Evolutionary conservation across 2,329 filamentous ascomycete genomes (phyloP).

Genomic region (Didymella pomorum): DNA sequence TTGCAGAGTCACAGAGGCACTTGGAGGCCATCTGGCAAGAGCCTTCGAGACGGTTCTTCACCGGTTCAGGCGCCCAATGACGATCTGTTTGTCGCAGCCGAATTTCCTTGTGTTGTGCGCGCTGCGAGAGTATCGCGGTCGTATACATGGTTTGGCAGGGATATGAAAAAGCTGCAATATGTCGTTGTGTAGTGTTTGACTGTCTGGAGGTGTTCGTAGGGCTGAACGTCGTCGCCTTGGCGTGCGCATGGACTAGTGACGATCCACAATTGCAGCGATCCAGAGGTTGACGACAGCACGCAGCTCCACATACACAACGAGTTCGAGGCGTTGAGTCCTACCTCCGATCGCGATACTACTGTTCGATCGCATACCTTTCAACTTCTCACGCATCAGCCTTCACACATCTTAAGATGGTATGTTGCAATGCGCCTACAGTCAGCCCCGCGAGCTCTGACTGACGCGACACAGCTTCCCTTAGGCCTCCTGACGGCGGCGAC

Average conservation of each 20-base stretch:
- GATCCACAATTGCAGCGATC: conserved; percentile 17
- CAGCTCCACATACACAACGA: conserved; percentile 1
- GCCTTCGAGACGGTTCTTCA: conserved; percentile 18
- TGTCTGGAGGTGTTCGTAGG: neutral
- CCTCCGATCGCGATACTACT: neutral
- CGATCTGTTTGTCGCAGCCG: conserved; percentile 1
- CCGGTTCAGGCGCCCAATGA: conserved; percentile 16
- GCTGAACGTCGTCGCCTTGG: conserved; percentile 5
- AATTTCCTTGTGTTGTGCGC: neutral
- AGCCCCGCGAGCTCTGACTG: conserved; percentile 12
- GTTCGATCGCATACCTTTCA: neutral
- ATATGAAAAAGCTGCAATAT: neutral
- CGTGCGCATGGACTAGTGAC: conserved; percentile 23
- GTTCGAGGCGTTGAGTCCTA: neutral
- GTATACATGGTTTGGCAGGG: neutral
- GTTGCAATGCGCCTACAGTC: conserved; percentile 18
- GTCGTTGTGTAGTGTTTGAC: neutral
- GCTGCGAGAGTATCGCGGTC: no score
- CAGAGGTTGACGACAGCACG: conserved; percentile 10
- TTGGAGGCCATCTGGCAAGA: conserved; percentile 28
- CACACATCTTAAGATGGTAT: conserved; percentile 34
- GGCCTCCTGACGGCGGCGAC: conserved; percentile 94
- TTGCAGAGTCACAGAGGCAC: neutral
- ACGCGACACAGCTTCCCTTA: conserved; percentile 62
- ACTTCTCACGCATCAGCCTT: neutral